Evolutionary conservation across 352 stramenopile genomes (phyloP).

Genomic region (Pseudoperonospora humuli): DNA sequence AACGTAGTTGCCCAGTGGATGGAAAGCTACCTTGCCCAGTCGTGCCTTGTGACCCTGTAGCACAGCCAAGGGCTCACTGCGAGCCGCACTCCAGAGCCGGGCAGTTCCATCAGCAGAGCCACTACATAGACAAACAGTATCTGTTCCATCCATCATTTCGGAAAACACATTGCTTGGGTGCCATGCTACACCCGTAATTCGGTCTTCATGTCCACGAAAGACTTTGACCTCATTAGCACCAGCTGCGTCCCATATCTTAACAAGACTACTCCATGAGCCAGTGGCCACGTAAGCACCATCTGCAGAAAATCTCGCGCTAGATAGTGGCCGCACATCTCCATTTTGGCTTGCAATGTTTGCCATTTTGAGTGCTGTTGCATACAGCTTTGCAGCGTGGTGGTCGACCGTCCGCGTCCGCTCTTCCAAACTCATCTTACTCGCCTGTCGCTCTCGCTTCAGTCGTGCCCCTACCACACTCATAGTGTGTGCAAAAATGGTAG

Average conservation of each 20-base stretch:
- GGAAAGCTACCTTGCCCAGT: conserved; percentile 88
- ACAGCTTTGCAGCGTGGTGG: conserved; percentile 67
- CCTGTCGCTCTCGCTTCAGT: conserved; percentile 48
- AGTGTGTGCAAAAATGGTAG: conserved; percentile 78
- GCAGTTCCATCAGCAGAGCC: conserved; percentile 73
- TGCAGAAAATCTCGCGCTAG: conserved; percentile 53
- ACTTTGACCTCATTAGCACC: conserved; percentile 58
- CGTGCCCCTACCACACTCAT: conserved; percentile 43
- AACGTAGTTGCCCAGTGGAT: conserved; percentile 89
- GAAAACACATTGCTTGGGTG: conserved; percentile 49
- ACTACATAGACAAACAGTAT: conserved; percentile 64
- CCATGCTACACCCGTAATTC: conserved; percentile 83
- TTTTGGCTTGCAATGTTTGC: conserved; percentile 91
- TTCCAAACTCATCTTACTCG: conserved; percentile 24
- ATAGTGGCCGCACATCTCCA: conserved; percentile 87
- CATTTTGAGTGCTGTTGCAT: conserved; percentile 67
- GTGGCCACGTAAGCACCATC: conserved; percentile 75
- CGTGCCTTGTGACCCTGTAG: conserved; percentile 66
- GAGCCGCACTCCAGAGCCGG: conserved; percentile 55
- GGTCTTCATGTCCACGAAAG: conserved; percentile 83
- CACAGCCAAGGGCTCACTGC: conserved; percentile 45
- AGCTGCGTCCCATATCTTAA: conserved; percentile 91
- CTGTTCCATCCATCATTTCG: conserved; percentile 49
- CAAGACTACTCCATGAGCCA: conserved; percentile 89
- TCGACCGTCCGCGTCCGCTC: conserved; percentile 43